Evolutionary conservation across 2,329 filamentous ascomycete genomes (phyloP), one percentile per base, ranked within the genome.

Genomic region (Aspergillus glaucus): DNA sequence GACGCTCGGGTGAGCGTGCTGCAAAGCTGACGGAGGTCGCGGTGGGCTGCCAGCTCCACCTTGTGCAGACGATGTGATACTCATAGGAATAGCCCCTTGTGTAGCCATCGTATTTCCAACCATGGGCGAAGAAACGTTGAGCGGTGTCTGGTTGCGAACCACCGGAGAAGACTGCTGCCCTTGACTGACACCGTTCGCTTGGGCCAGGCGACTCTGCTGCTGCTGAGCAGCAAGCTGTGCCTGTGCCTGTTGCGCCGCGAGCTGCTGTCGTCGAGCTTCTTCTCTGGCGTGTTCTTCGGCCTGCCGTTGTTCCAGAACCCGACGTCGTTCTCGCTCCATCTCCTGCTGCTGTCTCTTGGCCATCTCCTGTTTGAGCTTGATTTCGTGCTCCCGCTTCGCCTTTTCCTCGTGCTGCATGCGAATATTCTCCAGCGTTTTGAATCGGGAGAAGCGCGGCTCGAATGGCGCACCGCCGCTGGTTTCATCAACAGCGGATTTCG

Each of bases 371-470:
- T 75, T 72, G 41, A 73, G 50, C 55, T 70, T 76, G 55, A 68
- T 64, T 51, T 75, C 74, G 22, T 74, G 70, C 41, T 76, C 73
- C 14, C 69, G 68, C 54, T 73, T 73, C 9, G 70, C 72, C 62
- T 84, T 86, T 64, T 94, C 88, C 22, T 84, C 83, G 51, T 89
- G 85, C 40, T 88, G 82, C 48, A 81, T 75, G 63, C 85, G 88
- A 59, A 96, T 95, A 50, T 88, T 87, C 50, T 89, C 88, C 40
- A 98, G 81, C 1, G 88, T 82, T 73, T 96, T 96, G 70, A 96
- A 97, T 34, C 87, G 83, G 58, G 93, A 90, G 64, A 97, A 96
- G 24, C 86, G 81, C 32, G 86, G 84, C 64, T 94, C 89, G 59
- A 94, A 94, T 3, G 85, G 79, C n/a, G 82, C 78, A 5, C 79